These are phyloP conservation scores for Xerocomus spinulosus DNA, from an alignment of 768 basidiomycete genomes.

Conservation along the genomic window DNA sequence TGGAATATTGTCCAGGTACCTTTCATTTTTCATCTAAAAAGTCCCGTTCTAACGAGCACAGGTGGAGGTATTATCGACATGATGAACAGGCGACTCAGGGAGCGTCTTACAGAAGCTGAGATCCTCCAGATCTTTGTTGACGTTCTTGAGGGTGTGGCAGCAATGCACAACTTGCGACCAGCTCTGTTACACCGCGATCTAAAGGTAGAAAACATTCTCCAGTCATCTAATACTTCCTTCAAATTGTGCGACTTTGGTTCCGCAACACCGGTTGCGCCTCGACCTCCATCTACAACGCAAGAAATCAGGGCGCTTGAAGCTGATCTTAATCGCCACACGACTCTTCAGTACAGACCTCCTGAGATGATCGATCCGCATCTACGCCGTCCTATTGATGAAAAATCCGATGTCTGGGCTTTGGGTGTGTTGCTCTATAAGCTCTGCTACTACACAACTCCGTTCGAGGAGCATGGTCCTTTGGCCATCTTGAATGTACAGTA, in stretches of 20 bases:
- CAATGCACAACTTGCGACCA: conserved; percentile 91
- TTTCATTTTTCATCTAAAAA: neutral
- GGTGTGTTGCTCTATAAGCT: conserved; percentile 97
- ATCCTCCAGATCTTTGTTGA: conserved; percentile 98
- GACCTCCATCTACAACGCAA: conserved; percentile 70
- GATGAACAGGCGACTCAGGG: conserved; percentile 95
- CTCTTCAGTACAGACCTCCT: conserved; percentile 95
- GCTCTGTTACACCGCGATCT: conserved; percentile 94
- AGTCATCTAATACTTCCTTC: conserved; percentile 76
- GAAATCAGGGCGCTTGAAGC: conserved; percentile 86
- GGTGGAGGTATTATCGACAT: conserved; percentile 99
- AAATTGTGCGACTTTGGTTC: conserved; percentile 99
- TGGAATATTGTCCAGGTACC: conserved; percentile 94
- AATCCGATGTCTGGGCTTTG: conserved; percentile 96
- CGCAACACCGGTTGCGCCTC: conserved; percentile 64
- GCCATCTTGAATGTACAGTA: conserved; percentile 98
- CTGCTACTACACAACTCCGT: conserved; percentile 98
- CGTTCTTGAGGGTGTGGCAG: conserved; percentile 93
- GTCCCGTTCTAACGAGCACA: conserved; percentile 27
- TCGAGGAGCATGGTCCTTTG: conserved; percentile 94
- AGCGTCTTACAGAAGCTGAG: conserved; percentile 91
- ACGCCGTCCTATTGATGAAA: conserved; percentile 82
- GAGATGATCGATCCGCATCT: conserved; percentile 95
- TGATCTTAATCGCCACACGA: conserved; percentile 92
- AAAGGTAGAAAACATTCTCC: conserved; percentile 98